Evolutionary conservation across 139 green algal species (phyloP).

Genomic region (Chlamydomonas incerta): DNA sequence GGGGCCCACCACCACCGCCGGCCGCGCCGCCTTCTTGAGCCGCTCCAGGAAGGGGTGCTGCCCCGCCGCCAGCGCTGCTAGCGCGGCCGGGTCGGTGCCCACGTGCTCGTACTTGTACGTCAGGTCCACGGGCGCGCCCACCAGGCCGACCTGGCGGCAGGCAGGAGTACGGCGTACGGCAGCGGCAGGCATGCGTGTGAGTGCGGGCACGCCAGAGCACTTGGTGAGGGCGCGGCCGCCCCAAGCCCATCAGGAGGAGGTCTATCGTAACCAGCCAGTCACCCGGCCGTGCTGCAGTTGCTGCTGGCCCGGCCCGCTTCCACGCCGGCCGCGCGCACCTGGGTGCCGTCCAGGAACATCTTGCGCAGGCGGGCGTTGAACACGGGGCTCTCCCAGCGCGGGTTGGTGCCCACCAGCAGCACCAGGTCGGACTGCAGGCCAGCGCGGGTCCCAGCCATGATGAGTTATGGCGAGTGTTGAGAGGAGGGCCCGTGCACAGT

Average conservation of each 20-base stretch:
- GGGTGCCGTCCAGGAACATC: slow-evolving; percentile 62
- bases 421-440: slow-evolving; percentile 83
- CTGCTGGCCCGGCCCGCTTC: too few relatives aligned
- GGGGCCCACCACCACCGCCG: slow-evolving; percentile 92
- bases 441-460: too few relatives aligned
- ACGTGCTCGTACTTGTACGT: slow-evolving; percentile 93
- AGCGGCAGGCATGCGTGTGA: too few relatives aligned
- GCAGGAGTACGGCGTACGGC: too few relatives aligned
- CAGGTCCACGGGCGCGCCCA: slow-evolving; percentile 90
- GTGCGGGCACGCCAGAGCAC: too few relatives aligned
- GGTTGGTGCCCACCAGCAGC: slow-evolving; percentile 95
- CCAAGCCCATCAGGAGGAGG: too few relatives aligned
- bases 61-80: slow-evolving; percentile 75
- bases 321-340: background rate
- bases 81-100: slow-evolving; percentile 74
- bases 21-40: slow-evolving; percentile 83
- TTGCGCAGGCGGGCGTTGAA: slow-evolving; percentile 94
- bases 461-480: too few relatives aligned
- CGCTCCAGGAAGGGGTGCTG: slow-evolving; percentile 65
- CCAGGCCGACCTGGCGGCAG: slow-evolving; percentile 80
- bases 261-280: too few relatives aligned
- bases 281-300: too few relatives aligned
- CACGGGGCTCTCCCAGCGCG: slow-evolving; percentile 92
- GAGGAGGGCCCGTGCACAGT: too few relatives aligned
- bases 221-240: too few relatives aligned